These are phyloP conservation scores for Metschnikowia colocasiae DNA, from an alignment of 805 yeast species.

Conservation along the genomic window DNA sequence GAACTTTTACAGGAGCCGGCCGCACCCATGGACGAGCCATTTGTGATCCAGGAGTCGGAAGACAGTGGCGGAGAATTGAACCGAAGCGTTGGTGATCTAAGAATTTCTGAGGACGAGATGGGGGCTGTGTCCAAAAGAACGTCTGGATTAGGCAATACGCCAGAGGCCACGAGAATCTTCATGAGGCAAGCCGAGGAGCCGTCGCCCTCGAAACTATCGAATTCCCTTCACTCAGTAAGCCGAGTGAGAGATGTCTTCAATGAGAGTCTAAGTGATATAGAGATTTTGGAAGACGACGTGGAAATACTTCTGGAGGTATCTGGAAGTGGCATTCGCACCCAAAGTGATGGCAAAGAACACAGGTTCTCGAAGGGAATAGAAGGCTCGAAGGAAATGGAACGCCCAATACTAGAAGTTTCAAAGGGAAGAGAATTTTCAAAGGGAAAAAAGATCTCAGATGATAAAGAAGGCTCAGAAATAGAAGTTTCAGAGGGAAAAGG, in stretches of 20 bases:
- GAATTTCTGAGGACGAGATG: slow-evolving; percentile 10
- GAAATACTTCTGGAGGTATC: slow-evolving; percentile 10
- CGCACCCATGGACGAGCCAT: slow-evolving; percentile 17
- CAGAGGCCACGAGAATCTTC: slow-evolving; percentile 12
- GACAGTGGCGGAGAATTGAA: slow-evolving; percentile 19
- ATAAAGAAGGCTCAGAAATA: too few species aligned
- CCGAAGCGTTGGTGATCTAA: slow-evolving; percentile 18
- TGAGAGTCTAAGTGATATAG: slow-evolving; percentile 8
- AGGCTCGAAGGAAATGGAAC: not conserved
- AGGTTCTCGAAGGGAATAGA: not conserved
- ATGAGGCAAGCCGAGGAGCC: slow-evolving; percentile 8
- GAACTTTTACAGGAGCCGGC: slow-evolving; percentile 6
- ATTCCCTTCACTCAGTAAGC: not conserved
- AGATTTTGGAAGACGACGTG: slow-evolving; percentile 12
- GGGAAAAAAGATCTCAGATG: too few species aligned
- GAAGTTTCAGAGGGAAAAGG: too few species aligned
- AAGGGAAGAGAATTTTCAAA: too few species aligned
- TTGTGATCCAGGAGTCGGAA: slow-evolving; percentile 14
- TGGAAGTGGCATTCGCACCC: not conserved
- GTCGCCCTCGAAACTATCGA: not conserved
- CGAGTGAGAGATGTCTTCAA: not conserved
- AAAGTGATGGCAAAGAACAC: not conserved
- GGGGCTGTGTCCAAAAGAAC: not conserved
- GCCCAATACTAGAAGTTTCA: too few species aligned
- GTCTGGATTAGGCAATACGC: slow-evolving; percentile 1